Conservation (phyloP, 2,329 filamentous ascomycete species). For the Beauveria sp. region DNA sequence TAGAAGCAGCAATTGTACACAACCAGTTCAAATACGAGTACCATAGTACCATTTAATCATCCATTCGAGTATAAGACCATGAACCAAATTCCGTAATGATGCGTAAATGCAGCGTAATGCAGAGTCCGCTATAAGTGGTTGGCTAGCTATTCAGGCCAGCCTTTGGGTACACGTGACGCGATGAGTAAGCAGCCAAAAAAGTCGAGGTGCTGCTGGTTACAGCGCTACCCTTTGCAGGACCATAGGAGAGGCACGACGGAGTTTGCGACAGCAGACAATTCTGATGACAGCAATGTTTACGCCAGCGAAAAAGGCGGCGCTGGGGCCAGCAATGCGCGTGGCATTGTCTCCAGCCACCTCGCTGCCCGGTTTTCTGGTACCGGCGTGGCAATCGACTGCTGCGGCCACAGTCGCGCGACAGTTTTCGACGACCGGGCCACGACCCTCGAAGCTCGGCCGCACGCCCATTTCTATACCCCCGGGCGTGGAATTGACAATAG, state of each 20-base stretch:
- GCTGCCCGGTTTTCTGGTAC: constrained; percentile 67
- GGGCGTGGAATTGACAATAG: constrained; percentile 69
- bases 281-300: constrained; percentile 52
- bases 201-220: neutral
- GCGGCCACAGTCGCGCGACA: constrained; percentile 18
- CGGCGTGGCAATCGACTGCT: constrained; percentile 50
- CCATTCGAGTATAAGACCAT: neutral
- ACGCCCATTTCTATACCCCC: constrained; percentile 74
- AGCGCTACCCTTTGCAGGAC: constrained; percentile 1
- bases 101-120: neutral
- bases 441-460: constrained; percentile 76
- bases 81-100: neutral
- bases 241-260: neutral
- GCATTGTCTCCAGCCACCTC: constrained; percentile 39
- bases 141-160: neutral
- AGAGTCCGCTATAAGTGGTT: neutral
- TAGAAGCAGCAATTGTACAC: constrained; percentile 25
- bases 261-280: constrained; percentile 7
- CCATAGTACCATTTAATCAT: constrained; percentile 20
- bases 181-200: constrained; percentile 30
- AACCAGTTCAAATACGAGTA: constrained; percentile 23
- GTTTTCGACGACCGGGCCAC: constrained; percentile 65
- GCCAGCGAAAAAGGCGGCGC: constrained; percentile 51
- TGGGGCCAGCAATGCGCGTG: constrained; percentile 45
- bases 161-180: constrained; percentile 20